Evolutionary conservation across 225 moss, liverwort and hornwort species (phyloP).

Genomic region (Takakia lepidozioides): DNA sequence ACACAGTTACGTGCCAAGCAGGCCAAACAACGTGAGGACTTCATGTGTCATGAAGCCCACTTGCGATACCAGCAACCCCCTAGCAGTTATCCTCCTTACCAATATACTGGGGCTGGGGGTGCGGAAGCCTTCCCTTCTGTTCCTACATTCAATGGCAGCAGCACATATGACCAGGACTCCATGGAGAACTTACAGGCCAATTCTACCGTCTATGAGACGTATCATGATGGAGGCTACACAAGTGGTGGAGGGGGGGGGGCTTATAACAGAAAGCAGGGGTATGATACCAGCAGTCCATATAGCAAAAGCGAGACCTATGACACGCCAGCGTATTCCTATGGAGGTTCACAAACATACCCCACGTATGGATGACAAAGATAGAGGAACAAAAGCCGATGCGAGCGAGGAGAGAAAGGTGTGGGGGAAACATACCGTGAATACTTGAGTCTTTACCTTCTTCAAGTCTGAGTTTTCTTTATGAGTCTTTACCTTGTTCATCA

Average conservation of each 20-base stretch:
- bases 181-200: constrained; percentile 27
- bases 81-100: constrained; percentile 39
- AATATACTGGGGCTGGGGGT: constrained; percentile 29
- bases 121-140: constrained; percentile 20
- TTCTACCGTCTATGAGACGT: constrained; percentile 29
- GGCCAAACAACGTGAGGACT: constrained; percentile 84
- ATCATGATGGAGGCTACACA: constrained; percentile 30
- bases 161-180: constrained; percentile 34
- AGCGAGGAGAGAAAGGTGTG: background rate
- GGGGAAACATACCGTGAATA: no score
- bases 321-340: constrained; percentile 41
- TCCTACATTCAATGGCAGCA: constrained; percentile 32
- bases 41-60: constrained; percentile 71
- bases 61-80: constrained; percentile 76
- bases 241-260: constrained; percentile 15
- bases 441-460: no score
- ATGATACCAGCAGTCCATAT: constrained; percentile 23
- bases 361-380: constrained; percentile 30
- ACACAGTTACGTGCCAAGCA: constrained; percentile 81
- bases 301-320: constrained; percentile 45
- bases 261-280: constrained; percentile 38
- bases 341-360: constrained; percentile 36
- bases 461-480: no score
- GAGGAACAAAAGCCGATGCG: no score
- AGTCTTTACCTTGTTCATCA: no score